Conservation (phyloP, 1,284 basidiomycete genomes). For the Rhodotorula sp. region DNA sequence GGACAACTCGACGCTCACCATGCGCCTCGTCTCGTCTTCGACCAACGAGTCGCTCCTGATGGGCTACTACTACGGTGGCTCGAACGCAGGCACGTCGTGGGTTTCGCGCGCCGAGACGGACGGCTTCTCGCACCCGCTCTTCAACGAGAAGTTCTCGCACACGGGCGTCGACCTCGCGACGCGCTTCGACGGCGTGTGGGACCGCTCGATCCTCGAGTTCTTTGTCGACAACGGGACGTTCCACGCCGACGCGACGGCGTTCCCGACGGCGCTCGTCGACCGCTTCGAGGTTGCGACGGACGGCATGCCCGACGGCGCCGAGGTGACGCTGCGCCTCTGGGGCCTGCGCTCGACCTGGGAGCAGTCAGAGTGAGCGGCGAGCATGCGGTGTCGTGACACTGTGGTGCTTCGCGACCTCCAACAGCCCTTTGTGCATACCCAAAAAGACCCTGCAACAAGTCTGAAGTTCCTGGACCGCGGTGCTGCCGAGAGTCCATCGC, state of each 20-base stretch:
- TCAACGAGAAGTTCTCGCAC: slow-evolving; percentile 4
- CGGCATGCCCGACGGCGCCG: slow-evolving; percentile 7
- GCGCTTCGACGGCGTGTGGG: slow-evolving; percentile 8
- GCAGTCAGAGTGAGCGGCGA: not conserved
- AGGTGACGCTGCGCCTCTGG: not conserved
- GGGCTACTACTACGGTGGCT: slow-evolving; percentile 7
- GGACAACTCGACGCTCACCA: not conserved
- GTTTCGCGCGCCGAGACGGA: not conserved
- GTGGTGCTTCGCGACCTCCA: no score
- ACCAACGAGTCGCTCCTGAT: slow-evolving; percentile 3
- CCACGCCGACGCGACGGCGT: not conserved
- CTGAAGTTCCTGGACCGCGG: no score
- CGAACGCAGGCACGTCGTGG: not conserved
- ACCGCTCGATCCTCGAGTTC: slow-evolving; percentile 15
- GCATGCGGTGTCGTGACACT: no score
- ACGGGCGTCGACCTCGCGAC: not conserved
- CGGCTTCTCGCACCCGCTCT: slow-evolving; percentile 6
- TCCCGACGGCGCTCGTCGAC: not conserved
- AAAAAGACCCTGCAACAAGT: no score
- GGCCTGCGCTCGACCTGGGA: slow-evolving; percentile 5
- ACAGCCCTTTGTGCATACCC: no score
- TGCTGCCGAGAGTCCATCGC: no score
- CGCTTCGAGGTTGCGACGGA: not conserved
- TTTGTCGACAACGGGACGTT: slow-evolving; percentile 11
- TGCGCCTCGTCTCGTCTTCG: not conserved